Evolutionary conservation across 306 rosid genomes (phyloP).

Genomic region (Malus sieversii): DNA sequence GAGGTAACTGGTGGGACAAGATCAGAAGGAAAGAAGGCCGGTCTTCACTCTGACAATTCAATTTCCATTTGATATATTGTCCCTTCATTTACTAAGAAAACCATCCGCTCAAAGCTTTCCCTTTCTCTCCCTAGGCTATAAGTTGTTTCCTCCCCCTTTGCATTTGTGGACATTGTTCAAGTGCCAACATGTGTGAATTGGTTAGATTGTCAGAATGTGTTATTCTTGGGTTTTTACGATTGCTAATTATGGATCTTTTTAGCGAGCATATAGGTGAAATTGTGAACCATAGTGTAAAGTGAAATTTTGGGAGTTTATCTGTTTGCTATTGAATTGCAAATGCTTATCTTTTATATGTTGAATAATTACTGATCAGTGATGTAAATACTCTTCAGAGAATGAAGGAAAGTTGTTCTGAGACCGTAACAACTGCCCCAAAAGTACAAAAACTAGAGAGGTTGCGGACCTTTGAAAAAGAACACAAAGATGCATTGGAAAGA

Average conservation of each 20-base stretch:
- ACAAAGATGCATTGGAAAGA: constrained; percentile 73
- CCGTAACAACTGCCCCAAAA: constrained; percentile 51
- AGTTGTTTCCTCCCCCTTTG: background rate
- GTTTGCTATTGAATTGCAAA: background rate
- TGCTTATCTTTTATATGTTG: background rate
- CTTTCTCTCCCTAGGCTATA: background rate
- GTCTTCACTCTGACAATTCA: background rate
- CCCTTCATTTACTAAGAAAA: background rate
- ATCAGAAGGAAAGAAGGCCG: too few species aligned
- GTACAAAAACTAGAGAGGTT: constrained; percentile 51
- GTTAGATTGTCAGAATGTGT: background rate
- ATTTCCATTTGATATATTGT: background rate
- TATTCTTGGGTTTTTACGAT: background rate
- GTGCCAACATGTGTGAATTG: background rate
- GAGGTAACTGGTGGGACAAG: background rate
- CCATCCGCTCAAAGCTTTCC: background rate
- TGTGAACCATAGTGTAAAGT: background rate
- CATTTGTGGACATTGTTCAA: background rate
- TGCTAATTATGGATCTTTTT: background rate
- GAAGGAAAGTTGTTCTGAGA: constrained; percentile 37
- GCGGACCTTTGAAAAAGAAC: constrained; percentile 64
- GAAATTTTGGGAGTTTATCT: background rate
- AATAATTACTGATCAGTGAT: background rate
- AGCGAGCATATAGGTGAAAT: background rate
- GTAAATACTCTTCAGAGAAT: constrained; percentile 29